Evolutionary conservation across 441 rosid genomes (phyloP), one percentile per base, ranked within the genome.

Genomic region (Jatropha multifida): DNA sequence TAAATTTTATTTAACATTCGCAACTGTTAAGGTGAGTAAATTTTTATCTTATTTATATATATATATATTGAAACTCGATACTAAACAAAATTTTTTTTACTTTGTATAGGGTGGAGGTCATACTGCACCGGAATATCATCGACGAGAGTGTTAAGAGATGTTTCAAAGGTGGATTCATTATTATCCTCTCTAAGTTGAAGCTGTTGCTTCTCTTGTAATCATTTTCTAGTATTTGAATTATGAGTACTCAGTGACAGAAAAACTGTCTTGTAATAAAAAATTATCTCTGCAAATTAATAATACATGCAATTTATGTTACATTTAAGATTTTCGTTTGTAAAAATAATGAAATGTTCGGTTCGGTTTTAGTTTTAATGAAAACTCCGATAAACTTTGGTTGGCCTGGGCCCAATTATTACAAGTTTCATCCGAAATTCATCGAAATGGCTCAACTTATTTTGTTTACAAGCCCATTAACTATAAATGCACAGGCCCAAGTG

Each of bases 101-200:
- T 0, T 68, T 15, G n/a, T 71, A 17, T 37, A 85, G 86, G 88
- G 88, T 41, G 83, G 76, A 5, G 88, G 88, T 26, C 88, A 83
- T 55, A 72, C 85, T 5, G 85, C 85, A 5, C 74, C 77, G 3
- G 88, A 81, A 27, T 85, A 77, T 74, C 51, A 75, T 18, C 77
- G 82, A 4, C 48, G 46, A 41, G 77, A 78, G 44, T 80, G 83
- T 49, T 74, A 63, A 42, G 68, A 65, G 67, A 85, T 85, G 83
- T 76, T 73, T 37, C 59, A 69, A 5, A 78, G 86, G 32, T 83
- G 85, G 83, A 59, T 85, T 58, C 78, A 71, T 76, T 76, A 75
- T 46, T 78, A 79, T 62, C 88, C 88, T 26, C 23, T 83, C 20
- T 82, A 76, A 54, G 17, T 54, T 15, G 2, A 12, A 48, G 9